phyloP scores from a whole-genome alignment of 202 grass and related monocot genomes.

The Panicum hallii region DNA sequence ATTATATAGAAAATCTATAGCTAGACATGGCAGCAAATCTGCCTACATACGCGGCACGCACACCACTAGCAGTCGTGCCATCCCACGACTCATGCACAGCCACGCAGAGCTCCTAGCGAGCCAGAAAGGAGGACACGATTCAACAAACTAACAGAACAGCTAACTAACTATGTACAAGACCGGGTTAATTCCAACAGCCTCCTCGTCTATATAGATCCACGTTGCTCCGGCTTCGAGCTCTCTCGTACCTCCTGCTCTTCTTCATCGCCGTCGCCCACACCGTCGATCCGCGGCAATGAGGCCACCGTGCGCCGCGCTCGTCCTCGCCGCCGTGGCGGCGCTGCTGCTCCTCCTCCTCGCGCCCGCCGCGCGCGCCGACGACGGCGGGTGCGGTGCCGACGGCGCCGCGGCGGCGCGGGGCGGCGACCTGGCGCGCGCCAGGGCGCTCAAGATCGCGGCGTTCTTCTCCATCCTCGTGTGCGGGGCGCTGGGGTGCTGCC shows the following conservation, averaged over 20 bases:
- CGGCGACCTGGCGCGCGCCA: constrained; percentile 30
- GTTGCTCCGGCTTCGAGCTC: not conserved
- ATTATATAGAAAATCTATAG: too few relatives aligned
- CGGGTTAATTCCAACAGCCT: too few relatives aligned
- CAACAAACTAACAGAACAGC: too few relatives aligned
- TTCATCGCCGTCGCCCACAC: not conserved
- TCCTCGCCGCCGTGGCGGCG: not conserved
- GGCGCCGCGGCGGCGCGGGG: not conserved
- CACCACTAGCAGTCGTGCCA: too few relatives aligned
- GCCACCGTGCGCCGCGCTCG: not conserved
- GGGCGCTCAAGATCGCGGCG: constrained; percentile 51
- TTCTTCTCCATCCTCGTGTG: constrained; percentile 73
- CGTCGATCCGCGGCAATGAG: not conserved
- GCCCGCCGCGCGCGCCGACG: constrained; percentile 18
- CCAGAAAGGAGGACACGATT: too few relatives aligned
- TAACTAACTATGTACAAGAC: too few relatives aligned
- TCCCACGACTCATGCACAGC: too few relatives aligned
- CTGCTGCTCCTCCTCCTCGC: not conserved
- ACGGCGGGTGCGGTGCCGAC: constrained; percentile 21
- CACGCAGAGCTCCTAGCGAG: too few relatives aligned
- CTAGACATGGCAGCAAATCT: too few relatives aligned
- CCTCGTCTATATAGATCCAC: not conserved
- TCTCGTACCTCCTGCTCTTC: not conserved
- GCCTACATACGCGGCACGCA: too few relatives aligned
- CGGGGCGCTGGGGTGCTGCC: constrained; percentile 60